Conservation (phyloP, 306 rosid genomes). For the Gleditsia sinensis region DNA sequence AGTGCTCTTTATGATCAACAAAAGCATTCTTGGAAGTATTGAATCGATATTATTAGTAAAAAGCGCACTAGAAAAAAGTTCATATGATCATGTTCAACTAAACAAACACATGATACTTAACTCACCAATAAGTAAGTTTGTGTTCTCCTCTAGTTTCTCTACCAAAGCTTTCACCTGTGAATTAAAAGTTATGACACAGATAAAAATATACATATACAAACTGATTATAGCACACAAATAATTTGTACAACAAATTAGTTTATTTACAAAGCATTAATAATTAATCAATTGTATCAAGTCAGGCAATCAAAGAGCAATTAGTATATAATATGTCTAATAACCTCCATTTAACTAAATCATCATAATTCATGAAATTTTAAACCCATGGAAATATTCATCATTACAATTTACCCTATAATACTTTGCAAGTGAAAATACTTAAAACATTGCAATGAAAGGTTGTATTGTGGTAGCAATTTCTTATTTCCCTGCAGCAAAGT, state of each 20-base stretch:
- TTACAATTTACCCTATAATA: not conserved
- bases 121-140: slow-evolving; percentile 86
- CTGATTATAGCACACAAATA: not conserved
- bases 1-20: slow-evolving; percentile 13
- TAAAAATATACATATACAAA: slow-evolving; percentile 14
- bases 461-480: slow-evolving; percentile 5
- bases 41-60: slow-evolving; percentile 18
- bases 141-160: slow-evolving; percentile 64
- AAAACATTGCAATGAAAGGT: slow-evolving; percentile 6
- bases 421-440: slow-evolving; percentile 1
- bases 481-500: slow-evolving; percentile 3
- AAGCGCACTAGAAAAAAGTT: not conserved
- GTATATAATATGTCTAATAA: slow-evolving; percentile 2
- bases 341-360: not conserved
- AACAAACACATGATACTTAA: slow-evolving; percentile 29
- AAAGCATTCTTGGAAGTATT: not conserved
- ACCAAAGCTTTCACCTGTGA: slow-evolving; percentile 70
- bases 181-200: slow-evolving; percentile 25
- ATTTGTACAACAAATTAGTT: not conserved
- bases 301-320: not conserved
- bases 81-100: slow-evolving; percentile 11
- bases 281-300: not conserved
- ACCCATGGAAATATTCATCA: not conserved
- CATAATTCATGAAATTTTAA: not conserved
- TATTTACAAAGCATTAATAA: slow-evolving; percentile 22